Conservation (phyloP, 192 early-diverging fungal species). For the Podila epigama region DNA sequence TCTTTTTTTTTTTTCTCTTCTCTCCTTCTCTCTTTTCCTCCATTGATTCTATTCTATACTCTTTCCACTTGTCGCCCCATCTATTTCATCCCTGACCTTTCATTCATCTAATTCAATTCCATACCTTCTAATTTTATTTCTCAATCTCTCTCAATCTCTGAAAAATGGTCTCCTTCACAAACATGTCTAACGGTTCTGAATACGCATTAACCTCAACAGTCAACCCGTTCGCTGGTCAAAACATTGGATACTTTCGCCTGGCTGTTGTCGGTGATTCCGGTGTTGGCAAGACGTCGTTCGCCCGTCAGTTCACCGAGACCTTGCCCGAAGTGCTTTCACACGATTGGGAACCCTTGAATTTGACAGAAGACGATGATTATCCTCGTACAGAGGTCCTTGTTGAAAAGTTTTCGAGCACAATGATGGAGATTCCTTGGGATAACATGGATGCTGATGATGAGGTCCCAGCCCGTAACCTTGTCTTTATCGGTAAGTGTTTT, state of each 20-base stretch:
- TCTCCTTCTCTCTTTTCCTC: background rate
- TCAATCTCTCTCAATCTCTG: background rate
- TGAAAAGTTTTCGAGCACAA: constrained; percentile 46
- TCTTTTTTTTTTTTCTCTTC: background rate
- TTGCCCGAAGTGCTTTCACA: constrained; percentile 45
- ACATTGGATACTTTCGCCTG: constrained; percentile 51
- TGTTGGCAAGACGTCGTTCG: constrained; percentile 48
- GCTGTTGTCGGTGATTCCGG: constrained; percentile 50
- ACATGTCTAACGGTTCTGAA: background rate
- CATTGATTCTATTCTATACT: constrained; percentile 1
- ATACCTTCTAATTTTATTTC: background rate
- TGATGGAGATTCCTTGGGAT: constrained; percentile 52
- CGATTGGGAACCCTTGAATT: constrained; percentile 26
- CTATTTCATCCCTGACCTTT: background rate
- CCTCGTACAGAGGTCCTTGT: constrained; percentile 12
- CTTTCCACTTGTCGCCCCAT: background rate
- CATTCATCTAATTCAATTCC: background rate
- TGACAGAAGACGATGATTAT: constrained; percentile 19
- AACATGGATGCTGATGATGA: constrained; percentile 49
- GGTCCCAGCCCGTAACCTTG: constrained; percentile 41
- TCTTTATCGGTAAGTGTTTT: constrained; percentile 31
- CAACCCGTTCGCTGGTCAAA: constrained; percentile 43
- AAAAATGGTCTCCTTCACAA: background rate
- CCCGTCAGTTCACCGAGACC: constrained; percentile 37
- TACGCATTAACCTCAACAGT: constrained; percentile 20